Evolutionary conservation across 1,284 basidiomycete genomes (phyloP).

Genomic region (Cryptococcus wingfieldii): DNA sequence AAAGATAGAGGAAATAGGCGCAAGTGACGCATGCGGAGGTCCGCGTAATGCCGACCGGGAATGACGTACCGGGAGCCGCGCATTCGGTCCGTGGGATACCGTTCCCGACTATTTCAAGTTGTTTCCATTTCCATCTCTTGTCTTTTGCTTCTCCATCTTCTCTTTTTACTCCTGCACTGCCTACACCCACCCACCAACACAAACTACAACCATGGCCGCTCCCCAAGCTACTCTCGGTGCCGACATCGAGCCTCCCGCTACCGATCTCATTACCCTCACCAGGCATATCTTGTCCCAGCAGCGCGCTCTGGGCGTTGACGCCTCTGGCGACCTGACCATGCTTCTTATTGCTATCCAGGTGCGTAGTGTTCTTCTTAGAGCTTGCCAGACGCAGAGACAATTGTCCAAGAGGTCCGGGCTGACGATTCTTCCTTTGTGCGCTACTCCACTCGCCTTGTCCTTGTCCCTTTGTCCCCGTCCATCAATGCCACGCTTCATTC

Average conservation of each 20-base stretch:
- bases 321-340: slow-evolving; percentile 90
- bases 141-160: neutral
- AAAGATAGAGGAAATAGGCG: neutral
- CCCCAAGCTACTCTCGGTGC: slow-evolving; percentile 15
- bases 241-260: slow-evolving; percentile 66
- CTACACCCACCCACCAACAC: neutral
- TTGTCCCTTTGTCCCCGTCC: neutral
- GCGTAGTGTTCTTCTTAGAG: slow-evolving; percentile 48
- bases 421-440: neutral
- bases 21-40: neutral
- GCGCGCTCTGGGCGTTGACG: slow-evolving; percentile 67
- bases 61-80: neutral
- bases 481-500: neutral
- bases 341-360: slow-evolving; percentile 94
- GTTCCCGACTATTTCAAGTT: neutral
- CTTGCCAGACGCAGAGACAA: neutral
- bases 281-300: slow-evolving; percentile 83
- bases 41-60: slow-evolving; percentile 1
- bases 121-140: neutral
- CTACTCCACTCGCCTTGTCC: neutral
- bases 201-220: slow-evolving; percentile 11
- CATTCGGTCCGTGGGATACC: neutral
- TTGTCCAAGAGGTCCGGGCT: neutral
- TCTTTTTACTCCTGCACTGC: neutral
- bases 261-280: slow-evolving; percentile 87